These are phyloP conservation scores for Lindgomyces ingoldianus DNA, from an alignment of 495 filamentous ascomycete species.

Conservation along the genomic window DNA sequence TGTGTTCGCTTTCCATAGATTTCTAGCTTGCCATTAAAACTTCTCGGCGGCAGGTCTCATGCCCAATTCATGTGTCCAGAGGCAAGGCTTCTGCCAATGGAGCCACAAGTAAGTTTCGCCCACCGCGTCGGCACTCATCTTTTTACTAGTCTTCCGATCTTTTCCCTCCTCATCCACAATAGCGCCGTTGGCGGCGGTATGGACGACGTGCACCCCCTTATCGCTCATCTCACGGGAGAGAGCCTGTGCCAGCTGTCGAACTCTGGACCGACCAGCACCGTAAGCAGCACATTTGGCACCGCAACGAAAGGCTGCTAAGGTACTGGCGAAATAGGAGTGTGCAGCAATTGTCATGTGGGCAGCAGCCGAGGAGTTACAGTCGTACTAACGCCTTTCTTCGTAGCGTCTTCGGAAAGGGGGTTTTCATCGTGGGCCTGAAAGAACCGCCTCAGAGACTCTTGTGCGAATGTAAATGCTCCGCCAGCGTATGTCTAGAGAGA, in stretches of 20 bases:
- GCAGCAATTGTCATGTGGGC: background rate
- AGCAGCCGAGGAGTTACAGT: background rate
- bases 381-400: constrained; percentile 48
- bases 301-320: constrained; percentile 50
- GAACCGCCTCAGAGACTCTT: constrained; percentile 48
- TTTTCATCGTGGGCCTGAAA: constrained; percentile 50
- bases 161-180: constrained; percentile 51
- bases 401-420: constrained; percentile 42
- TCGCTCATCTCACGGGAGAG: constrained; percentile 52
- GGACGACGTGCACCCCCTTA: constrained; percentile 52
- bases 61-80: constrained; percentile 31
- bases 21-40: too few species aligned
- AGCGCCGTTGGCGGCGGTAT: constrained; percentile 51
- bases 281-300: constrained; percentile 52
- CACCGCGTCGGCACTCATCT: constrained; percentile 51
- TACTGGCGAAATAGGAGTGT: constrained; percentile 54
- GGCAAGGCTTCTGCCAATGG: constrained; percentile 25
- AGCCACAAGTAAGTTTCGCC: constrained; percentile 54
- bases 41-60: constrained; percentile 30
- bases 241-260: constrained; percentile 50
- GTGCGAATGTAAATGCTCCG: constrained; percentile 52
- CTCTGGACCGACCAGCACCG: constrained; percentile 49
- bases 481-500: constrained; percentile 49
- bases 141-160: constrained; percentile 48
- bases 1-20: too few species aligned